phyloP scores from a whole-genome alignment of 1,139 yeast genomes.

The Zygosaccharomyces sapae region DNA sequence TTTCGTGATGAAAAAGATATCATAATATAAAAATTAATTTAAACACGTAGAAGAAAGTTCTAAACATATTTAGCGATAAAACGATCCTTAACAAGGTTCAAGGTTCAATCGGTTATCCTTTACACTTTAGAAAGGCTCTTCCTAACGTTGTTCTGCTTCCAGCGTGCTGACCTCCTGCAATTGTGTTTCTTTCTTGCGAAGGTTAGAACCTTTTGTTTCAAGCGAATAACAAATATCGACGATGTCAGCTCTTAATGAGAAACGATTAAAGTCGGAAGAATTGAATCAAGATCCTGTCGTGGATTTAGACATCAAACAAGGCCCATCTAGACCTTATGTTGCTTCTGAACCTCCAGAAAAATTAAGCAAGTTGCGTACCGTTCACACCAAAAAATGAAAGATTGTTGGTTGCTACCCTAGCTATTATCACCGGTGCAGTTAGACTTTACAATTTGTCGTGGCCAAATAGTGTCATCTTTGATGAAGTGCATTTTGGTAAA shows the following conservation, averaged over 20 bases:
- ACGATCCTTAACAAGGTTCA: background rate
- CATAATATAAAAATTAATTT: constrained; percentile 2
- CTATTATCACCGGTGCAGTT: constrained; percentile 51
- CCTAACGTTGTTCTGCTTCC: constrained; percentile 1
- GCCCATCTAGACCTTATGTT: constrained; percentile 40
- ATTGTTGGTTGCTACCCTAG: constrained; percentile 45
- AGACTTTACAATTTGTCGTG: constrained; percentile 58
- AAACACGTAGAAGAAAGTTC: background rate
- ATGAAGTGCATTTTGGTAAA: constrained; percentile 84
- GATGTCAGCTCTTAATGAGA: constrained; percentile 11
- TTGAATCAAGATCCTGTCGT: constrained; percentile 44
- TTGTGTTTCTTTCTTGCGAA: background rate
- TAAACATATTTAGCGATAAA: background rate
- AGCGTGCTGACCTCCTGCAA: background rate
- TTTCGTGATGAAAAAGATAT: constrained; percentile 2
- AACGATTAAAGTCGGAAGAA: constrained; percentile 6
- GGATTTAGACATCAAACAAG: constrained; percentile 41
- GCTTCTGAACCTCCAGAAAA: constrained; percentile 45
- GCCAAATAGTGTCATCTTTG: constrained; percentile 87
- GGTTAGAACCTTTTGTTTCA: background rate
- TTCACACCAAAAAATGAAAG: constrained; percentile 39
- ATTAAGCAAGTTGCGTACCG: constrained; percentile 39
- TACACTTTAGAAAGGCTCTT: background rate
- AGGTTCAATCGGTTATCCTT: background rate
- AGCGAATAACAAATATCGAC: background rate